These are phyloP conservation scores for Sphaerosporella brunnea DNA, from an alignment of 495 filamentous ascomycete genomes.

Conservation along the genomic window DNA sequence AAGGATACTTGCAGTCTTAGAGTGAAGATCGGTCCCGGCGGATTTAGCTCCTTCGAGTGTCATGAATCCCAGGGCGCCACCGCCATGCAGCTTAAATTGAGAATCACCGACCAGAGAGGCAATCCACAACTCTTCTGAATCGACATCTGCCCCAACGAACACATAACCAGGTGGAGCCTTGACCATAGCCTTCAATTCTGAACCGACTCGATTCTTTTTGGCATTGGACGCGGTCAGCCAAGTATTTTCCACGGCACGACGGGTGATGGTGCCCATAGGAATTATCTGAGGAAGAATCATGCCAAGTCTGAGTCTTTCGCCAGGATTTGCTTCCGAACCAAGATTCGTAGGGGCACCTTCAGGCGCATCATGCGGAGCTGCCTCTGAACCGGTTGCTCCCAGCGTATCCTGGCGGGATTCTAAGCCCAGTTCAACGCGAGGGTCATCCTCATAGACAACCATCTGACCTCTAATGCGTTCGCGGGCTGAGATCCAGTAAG, in stretches of 20 bases:
- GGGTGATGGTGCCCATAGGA: slow-evolving; percentile 97
- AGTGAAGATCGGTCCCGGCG: slow-evolving; percentile 86
- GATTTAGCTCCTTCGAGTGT: slow-evolving; percentile 90
- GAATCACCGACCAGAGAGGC: slow-evolving; percentile 88
- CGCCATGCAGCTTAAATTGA: slow-evolving; percentile 82
- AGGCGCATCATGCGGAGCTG: no score
- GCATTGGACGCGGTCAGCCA: slow-evolving; percentile 98
- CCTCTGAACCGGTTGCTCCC: no score
- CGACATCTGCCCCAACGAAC: slow-evolving; percentile 94
- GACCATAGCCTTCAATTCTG: slow-evolving; percentile 94
- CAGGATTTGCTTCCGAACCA: neutral
- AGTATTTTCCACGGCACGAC: slow-evolving; percentile 89
- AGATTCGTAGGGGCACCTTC: no score
- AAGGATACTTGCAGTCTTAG: slow-evolving; percentile 74
- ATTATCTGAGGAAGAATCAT: slow-evolving; percentile 98
- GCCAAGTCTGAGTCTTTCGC: slow-evolving; percentile 31
- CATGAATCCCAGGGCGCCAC: slow-evolving; percentile 97
- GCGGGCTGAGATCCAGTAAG: slow-evolving; percentile 93
- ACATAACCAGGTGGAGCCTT: slow-evolving; percentile 75
- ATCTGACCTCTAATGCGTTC: slow-evolving; percentile 85
- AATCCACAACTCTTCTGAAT: slow-evolving; percentile 99
- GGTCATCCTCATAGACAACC: slow-evolving; percentile 66
- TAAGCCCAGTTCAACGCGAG: slow-evolving; percentile 12
- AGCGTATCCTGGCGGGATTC: no score
- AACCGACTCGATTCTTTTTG: slow-evolving; percentile 85